Evolutionary conservation across 1,139 yeast genomes (phyloP), one percentile per base, ranked within the genome.

Genomic region (Eremothecium coryli): DNA sequence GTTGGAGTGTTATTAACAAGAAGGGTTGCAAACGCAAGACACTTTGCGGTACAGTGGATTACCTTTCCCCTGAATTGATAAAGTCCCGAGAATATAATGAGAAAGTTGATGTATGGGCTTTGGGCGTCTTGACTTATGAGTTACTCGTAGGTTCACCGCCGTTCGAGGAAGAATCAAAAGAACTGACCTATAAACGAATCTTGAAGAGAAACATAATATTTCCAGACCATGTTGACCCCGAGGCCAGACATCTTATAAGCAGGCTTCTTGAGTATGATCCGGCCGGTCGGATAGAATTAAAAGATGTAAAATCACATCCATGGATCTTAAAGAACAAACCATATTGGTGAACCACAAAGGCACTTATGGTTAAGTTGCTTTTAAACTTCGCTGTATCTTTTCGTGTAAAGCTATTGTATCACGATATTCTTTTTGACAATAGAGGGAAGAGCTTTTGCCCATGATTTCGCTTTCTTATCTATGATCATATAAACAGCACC

Each of bases 61-160:
- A 90, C 51, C 61, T 90, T 12, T 93, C 98, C 0, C 98, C 98
- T 3, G 98, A 90, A 61, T 81, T 90, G 84, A 84, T 90, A 10
- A 93, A 81, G 46, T 77, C 82, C 2, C 74, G 73, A 48, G 81
- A 76, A 23, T 94, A 90, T 51, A 93, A 82, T 49, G 70, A 68
- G 38, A 66, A 69, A 30, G 95, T 85, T 0, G 98, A 90, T 54
- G 70, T 82, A 9, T 90, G 98, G 98, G 85, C 97, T 0, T 63
- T 90, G 37, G 98, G 98, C 0, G 76, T 90, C 2, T 60, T 90
- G 29, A 71, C 88, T 41, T 90, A 81, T 52, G 98, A 90, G 55
- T 71, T 90, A 38, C 62, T 90, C 2, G 90, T 82, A 2, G 98
- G 97, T 0, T 70, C 70, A 32, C 96, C 98, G 1, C 90, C 98